Evolutionary conservation across 768 basidiomycete genomes (phyloP), one percentile per base, ranked within the genome.

Genomic region (Nidularia pulvinata): DNA sequence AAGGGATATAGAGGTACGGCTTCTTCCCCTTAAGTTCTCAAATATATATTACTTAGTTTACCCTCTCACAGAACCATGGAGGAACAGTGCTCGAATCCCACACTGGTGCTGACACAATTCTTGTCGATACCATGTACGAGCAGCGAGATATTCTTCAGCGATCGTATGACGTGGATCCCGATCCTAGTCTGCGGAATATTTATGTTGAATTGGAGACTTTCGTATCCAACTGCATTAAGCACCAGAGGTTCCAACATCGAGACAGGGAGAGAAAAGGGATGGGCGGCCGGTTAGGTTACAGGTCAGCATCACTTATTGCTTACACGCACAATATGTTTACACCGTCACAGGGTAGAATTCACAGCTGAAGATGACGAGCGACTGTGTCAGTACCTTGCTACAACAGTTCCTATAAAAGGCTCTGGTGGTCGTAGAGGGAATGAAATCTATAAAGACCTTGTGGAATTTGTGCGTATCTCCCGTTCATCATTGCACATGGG

Each of bases 401-500:
- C 55, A 22, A 54, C 53, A 14, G 63, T 75, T 5, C 78, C 78
- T 11, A 55, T 73, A n/a, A 55, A 59, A 36, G 52, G 49, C 0
- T 54, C 60, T 16, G 79, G 79, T 2, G 80, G 80, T 13, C 70
- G 79, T n/a, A 42, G 46, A 1, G 76, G 77, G 1, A 48, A 69
- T 4, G 60, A 50, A 6, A 39, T 80, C 1, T 81, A 75, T 58
- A 42, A 49, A 14, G 11, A 14, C 0, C 59, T 81, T 19, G 56
- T 67, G 19, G 9, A 42, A 1, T 54, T 66, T 54, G 75, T 76
- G 57, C 33, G 69, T 61, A 36, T 16, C 11, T 33, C 19, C 25
- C 32, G 13, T 13, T 13, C 44, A 44, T 32, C 9, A 30, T 44
- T 33, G n/a, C 25, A 30, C 4, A 30, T 30, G 25, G 25, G 25